Percentiles rank a stretch among this genome's conserved stretches.
phyloP scores from a whole-genome alignment of 75 land plant species.

The Sequoia sempervirens region DNA sequence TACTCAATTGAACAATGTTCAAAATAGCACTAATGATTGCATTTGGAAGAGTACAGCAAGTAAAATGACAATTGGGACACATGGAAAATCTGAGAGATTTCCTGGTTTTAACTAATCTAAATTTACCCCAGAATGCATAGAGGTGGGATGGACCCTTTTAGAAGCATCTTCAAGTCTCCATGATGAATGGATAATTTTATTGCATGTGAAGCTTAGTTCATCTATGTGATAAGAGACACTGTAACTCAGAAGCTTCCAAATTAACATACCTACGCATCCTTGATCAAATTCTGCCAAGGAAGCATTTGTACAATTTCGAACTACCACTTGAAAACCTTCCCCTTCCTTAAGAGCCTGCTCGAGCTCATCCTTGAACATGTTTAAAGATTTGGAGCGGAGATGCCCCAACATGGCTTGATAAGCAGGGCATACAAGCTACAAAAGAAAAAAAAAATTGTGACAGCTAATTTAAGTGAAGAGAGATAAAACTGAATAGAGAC shows the following conservation, averaged over 20 bases:
- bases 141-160: background rate
- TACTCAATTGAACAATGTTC: background rate
- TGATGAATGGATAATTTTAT: background rate
- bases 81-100: background rate
- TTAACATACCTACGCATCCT: slow-evolving; percentile 56
- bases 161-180: background rate
- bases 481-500: background rate
- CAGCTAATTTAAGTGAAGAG: background rate
- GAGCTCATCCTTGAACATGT: slow-evolving; percentile 64
- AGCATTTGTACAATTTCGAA: slow-evolving; percentile 35
- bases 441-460: background rate
- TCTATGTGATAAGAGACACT: background rate
- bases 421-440: slow-evolving; percentile 69
- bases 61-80: background rate
- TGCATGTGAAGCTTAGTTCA: background rate
- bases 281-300: slow-evolving; percentile 57
- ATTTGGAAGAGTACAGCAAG: background rate
- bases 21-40: background rate
- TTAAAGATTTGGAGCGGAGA: slow-evolving; percentile 55
- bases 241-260: background rate
- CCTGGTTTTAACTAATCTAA: background rate
- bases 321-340: slow-evolving; percentile 67
- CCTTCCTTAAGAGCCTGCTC: slow-evolving; percentile 46
- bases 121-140: background rate
- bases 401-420: slow-evolving; percentile 67